Evolutionary conservation across 2,329 filamentous ascomycete species (phyloP).

Genomic region (Cryphonectria naterciae): DNA sequence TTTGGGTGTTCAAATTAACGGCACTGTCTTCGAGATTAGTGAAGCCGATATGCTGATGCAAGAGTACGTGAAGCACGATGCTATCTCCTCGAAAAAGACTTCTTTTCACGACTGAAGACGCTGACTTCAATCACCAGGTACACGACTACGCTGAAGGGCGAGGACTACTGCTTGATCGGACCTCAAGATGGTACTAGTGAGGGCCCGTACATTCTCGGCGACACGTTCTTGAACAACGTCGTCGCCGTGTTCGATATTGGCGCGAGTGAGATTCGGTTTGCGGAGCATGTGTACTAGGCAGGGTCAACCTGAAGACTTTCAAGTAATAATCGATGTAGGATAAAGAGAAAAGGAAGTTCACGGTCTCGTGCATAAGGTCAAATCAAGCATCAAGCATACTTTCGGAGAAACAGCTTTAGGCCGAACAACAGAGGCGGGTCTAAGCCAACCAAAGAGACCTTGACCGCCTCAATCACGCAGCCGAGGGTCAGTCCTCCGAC

Average conservation of each 20-base stretch:
- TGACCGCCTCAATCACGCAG: not conserved
- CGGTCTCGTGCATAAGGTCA: not conserved
- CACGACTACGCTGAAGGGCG: not conserved
- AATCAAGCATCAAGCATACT: not conserved
- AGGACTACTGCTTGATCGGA: constrained; percentile 13
- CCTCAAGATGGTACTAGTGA: constrained; percentile 12
- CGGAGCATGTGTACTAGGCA: constrained; percentile 9
- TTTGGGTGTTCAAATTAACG: constrained; percentile 17
- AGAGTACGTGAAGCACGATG: not conserved
- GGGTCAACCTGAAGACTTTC: not conserved
- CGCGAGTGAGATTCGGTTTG: constrained; percentile 22
- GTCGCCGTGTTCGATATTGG: constrained; percentile 25
- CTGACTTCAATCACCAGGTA: not conserved
- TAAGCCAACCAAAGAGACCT: not conserved
- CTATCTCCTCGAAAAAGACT: not conserved
- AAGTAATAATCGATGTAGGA: not conserved
- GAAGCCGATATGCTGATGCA: constrained; percentile 23
- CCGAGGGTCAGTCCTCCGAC: not conserved
- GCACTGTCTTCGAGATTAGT: constrained; percentile 19
- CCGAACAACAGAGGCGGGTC: not conserved
- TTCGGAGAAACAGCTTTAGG: not conserved
- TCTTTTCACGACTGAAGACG: not conserved
- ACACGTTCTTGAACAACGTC: constrained; percentile 27
- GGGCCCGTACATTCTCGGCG: constrained; percentile 21
- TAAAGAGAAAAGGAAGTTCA: not conserved